Conservation (phyloP, 257 asterid species). For the Handroanthus guayacan region DNA sequence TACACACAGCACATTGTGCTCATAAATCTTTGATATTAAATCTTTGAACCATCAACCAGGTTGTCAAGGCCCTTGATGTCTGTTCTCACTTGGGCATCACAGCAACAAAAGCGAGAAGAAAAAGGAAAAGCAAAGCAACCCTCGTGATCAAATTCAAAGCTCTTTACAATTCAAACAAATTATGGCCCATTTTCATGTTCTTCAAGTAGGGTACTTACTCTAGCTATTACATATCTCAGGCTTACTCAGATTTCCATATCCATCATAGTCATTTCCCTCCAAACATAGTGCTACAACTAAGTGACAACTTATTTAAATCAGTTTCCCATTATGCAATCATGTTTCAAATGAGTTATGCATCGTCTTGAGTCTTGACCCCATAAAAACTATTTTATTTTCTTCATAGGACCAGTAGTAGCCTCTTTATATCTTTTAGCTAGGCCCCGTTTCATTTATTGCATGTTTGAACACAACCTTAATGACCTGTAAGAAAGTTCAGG, state of each 20-base stretch:
- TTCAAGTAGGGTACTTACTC: neutral
- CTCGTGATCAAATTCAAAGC: slow-evolving; percentile 33
- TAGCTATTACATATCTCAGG: slow-evolving; percentile 11
- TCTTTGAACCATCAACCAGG: slow-evolving; percentile 19
- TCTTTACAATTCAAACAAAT: neutral
- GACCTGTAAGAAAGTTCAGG: slow-evolving; percentile 30
- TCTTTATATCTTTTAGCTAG: neutral
- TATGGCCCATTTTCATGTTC: slow-evolving; percentile 27
- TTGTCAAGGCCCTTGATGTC: slow-evolving; percentile 30
- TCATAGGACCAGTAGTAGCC: neutral
- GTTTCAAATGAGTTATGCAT: slow-evolving; percentile 8
- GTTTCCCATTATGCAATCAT: slow-evolving; percentile 31
- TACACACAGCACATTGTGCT: too few relatives aligned
- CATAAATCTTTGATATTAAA: too few relatives aligned
- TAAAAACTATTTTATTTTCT: neutral
- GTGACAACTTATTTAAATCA: slow-evolving; percentile 2
- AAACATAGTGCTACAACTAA: neutral
- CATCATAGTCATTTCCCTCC: neutral
- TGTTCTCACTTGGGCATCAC: slow-evolving; percentile 18
- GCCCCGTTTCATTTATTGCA: neutral
- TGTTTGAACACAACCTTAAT: slow-evolving; percentile 18
- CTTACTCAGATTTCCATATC: neutral
- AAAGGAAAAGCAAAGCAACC: slow-evolving; percentile 15
- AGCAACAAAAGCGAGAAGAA: neutral
- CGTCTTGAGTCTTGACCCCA: neutral